These are phyloP conservation scores for Euphorbia celastroides DNA, from an alignment of 441 rosid genomes.

Conservation along the genomic window DNA sequence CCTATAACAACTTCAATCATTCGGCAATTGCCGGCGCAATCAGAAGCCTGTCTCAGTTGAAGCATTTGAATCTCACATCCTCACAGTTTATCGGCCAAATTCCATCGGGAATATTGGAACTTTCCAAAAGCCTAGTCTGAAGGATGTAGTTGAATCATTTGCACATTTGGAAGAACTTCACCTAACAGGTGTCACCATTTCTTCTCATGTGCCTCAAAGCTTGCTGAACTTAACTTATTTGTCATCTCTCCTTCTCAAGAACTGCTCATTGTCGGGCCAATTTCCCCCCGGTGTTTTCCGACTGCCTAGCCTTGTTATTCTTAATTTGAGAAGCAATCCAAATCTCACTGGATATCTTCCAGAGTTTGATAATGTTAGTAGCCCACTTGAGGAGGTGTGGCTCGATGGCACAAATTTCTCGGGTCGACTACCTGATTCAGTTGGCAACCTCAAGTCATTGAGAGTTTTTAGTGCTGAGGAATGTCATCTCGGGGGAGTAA, in stretches of 20 bases:
- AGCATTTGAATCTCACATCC: too few relatives aligned
- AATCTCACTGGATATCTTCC: neutral
- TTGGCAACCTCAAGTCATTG: conserved; percentile 1
- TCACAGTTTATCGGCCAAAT: neutral
- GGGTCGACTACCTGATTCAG: neutral
- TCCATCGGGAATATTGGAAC: conserved; percentile 7
- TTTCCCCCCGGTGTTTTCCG: neutral
- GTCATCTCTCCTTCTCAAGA: neutral
- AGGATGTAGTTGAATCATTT: neutral
- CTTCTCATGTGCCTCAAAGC: conserved; percentile 9
- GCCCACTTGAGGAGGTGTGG: neutral
- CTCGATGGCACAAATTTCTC: neutral
- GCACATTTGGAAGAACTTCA: conserved; percentile 12
- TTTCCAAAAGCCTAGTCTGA: conserved; percentile 9
- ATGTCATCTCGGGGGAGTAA: neutral
- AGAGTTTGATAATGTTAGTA: neutral
- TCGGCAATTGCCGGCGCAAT: conserved; percentile 3
- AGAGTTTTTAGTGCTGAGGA: neutral
- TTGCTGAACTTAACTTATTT: neutral
- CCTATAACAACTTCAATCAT: conserved; percentile 9
- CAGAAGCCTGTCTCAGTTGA: conserved; percentile 1
- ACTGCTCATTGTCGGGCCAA: neutral
- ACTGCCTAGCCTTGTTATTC: neutral
- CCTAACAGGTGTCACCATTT: neutral
- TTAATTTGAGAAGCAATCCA: neutral